Conservation (phyloP, 2,329 filamentous ascomycete species). For the Alternaria conjuncta region DNA sequence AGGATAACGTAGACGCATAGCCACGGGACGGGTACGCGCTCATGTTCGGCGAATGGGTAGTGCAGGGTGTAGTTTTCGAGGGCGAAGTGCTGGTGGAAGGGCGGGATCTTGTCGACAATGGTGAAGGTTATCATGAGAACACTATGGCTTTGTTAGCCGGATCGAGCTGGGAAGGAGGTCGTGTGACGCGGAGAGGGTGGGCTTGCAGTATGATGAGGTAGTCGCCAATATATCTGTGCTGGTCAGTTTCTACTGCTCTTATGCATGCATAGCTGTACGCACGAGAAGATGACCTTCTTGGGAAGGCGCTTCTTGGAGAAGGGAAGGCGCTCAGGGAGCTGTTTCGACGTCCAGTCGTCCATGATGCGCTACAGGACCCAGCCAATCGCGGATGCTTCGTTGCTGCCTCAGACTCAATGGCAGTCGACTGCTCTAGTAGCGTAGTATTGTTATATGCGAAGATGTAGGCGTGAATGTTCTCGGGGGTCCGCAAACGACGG, state of each 20-base stretch:
- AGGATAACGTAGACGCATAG: slow-evolving; percentile 58
- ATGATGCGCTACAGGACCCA: slow-evolving; percentile 36
- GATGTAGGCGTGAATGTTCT: neutral
- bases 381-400: slow-evolving; percentile 9
- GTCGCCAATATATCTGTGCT: slow-evolving; percentile 61
- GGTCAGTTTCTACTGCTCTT: slow-evolving; percentile 24
- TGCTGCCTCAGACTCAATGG: neutral
- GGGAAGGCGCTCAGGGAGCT: slow-evolving; percentile 56
- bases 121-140: slow-evolving; percentile 59
- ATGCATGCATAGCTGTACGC: slow-evolving; percentile 29
- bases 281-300: slow-evolving; percentile 61
- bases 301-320: slow-evolving; percentile 61
- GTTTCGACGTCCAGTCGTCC: slow-evolving; percentile 45
- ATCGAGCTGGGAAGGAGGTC: slow-evolving; percentile 38
- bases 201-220: slow-evolving; percentile 65
- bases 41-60: slow-evolving; percentile 63
- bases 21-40: slow-evolving; percentile 60
- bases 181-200: slow-evolving; percentile 32
- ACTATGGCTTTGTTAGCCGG: slow-evolving; percentile 44
- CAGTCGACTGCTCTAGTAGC: neutral
- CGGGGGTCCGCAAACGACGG: slow-evolving; percentile 21
- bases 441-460: neutral
- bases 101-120: slow-evolving; percentile 60
- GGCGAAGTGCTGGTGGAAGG: slow-evolving; percentile 65
- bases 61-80: slow-evolving; percentile 63